A percentile compares a stretch with the other conserved stretches of the same genome.
Conservation (phyloP, 75 land plant genomes). For the Sequoiadendron giganteum region DNA sequence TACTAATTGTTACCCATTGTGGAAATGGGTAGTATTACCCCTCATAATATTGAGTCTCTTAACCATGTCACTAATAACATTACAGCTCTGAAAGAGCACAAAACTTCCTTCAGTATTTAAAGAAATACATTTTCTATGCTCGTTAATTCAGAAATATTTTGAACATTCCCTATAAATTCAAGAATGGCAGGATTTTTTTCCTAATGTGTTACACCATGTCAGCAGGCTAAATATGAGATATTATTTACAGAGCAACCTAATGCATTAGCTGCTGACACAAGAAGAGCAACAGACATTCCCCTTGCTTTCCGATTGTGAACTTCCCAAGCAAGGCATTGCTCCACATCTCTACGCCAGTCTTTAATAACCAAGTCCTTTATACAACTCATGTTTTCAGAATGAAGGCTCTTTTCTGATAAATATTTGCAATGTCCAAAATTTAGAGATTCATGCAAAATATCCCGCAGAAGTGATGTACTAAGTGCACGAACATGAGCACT, state of each 20-base stretch:
- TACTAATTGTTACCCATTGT: not conserved
- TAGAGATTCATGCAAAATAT: conserved; percentile 40
- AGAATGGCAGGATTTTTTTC: not conserved
- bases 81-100: not conserved
- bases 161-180: not conserved
- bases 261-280: conserved; percentile 65
- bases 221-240: not conserved
- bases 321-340: conserved; percentile 80
- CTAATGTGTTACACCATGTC: not conserved
- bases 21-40: not conserved
- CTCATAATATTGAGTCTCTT: not conserved
- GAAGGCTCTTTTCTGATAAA: conserved; percentile 15
- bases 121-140: not conserved
- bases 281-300: conserved; percentile 48
- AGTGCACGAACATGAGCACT: conserved; percentile 93
- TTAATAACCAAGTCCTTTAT: conserved; percentile 18
- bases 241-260: conserved; percentile 45
- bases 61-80: conserved; percentile 5
- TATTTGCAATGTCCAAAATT: conserved; percentile 19
- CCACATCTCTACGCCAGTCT: conserved; percentile 66
- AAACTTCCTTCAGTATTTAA: not conserved
- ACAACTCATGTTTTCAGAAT: conserved; percentile 21
- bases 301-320: conserved; percentile 46
- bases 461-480: conserved; percentile 72
- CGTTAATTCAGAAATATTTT: not conserved